Base-by-base conservation (phyloP, 2,329 filamentous ascomycete genomes). In the Passalora sequoiae region DNA sequence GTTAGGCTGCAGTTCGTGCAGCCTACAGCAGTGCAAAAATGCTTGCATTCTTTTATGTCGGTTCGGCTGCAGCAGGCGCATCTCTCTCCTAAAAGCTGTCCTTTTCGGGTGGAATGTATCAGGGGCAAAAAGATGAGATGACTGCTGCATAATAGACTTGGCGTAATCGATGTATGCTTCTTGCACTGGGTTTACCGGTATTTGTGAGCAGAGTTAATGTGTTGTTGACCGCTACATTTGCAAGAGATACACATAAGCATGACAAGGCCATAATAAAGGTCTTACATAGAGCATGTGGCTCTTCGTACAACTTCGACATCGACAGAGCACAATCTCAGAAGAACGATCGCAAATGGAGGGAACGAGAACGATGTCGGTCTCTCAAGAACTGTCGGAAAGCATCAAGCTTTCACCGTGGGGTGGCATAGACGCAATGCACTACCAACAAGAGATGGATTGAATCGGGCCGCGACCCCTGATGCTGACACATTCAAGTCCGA, bases 101-200 rank as follows among this genome's bases (percentile, higher is more conserved):
- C 65, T 68, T 5, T 73, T 85, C 53, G 76, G 85, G 65, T 86
- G 80, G 80, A 75, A 70, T 80, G 69, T 51, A 79, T 86, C 57
- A 85, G 84, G 69, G 60, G 60, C 17, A 63, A 62, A 55, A 66
- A 69, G 52, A 64, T 71, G 60, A 66, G 51, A 60, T 62, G 59
- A 54, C 51, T 17, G 58, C 55, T 29, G 61, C 58, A 8, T 62
- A 51, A 38, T 17, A 21, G 13, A n/a, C 20, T 8, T n/a, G 33
- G 19, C 25, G 8, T 13, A 2, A 13, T 21, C 17, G 39, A 30
- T 33, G 32, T 22, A 33, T 12, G 25, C 20, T 12, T 33, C 28
- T 25, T 17, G 24, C 29, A 10, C 30, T 8, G n/a, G 15, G 6
- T 9, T 9, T 17, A 19, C 6, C 6, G n/a, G n/a, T n/a, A n/a